phyloP scores from a whole-genome alignment of 2,329 filamentous ascomycete genomes.

The Phyllosticta ampelicida region DNA sequence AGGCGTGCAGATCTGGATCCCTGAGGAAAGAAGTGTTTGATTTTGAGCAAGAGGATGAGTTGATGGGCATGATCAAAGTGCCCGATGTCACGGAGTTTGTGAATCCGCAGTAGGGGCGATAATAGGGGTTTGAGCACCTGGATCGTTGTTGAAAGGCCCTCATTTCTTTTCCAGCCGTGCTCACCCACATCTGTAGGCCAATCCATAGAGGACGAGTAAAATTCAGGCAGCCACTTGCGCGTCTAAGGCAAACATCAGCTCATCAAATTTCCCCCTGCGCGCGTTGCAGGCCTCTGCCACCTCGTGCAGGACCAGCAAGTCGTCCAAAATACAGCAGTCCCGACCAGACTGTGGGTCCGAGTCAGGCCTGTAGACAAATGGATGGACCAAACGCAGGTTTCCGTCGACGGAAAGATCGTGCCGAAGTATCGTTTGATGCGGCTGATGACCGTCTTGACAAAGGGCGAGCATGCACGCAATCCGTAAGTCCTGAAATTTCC shows the following conservation, averaged over 20 bases:
- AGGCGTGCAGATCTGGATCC: not conserved
- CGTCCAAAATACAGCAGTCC: not conserved
- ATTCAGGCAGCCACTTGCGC: conserved; percentile 1
- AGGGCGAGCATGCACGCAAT: not conserved
- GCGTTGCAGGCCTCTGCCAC: not conserved
- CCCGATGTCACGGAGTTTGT: not conserved
- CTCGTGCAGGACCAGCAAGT: not conserved
- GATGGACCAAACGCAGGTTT: not conserved
- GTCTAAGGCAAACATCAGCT: not conserved
- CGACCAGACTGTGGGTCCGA: not conserved
- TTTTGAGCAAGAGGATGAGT: not conserved
- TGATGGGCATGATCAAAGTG: not conserved
- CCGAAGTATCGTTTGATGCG: not conserved
- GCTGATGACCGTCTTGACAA: not conserved
- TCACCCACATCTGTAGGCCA: not conserved
- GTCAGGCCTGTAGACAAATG: not conserved
- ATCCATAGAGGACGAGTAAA: not conserved
- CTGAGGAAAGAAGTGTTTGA: not conserved
- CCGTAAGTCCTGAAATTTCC: not conserved
- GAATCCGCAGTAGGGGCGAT: not conserved
- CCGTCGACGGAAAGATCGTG: not conserved
- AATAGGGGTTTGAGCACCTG: not conserved
- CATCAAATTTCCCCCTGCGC: not conserved
- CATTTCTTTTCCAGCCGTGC: too few relatives aligned
- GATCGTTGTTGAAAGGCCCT: too few relatives aligned